These are phyloP conservation scores for Kluyveromyces wickerhamii DNA, from an alignment of 805 yeast species.

Conservation along the genomic window DNA sequence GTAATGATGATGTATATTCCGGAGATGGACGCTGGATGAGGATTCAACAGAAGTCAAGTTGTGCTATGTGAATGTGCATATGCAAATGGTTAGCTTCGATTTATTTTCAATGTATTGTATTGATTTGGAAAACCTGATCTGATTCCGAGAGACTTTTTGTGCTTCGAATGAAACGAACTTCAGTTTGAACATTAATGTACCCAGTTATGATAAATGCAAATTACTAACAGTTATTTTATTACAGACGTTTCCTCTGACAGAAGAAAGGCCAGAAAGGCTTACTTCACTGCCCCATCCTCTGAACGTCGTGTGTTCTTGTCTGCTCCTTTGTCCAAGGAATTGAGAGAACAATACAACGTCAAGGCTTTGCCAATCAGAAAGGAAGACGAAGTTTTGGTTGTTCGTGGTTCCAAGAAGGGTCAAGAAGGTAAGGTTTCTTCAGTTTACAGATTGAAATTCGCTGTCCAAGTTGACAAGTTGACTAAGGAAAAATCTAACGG, in stretches of 20 bases:
- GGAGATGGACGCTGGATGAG: too few relatives aligned
- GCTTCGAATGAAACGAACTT: too few relatives aligned
- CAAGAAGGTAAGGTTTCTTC: slow-evolving; percentile 97
- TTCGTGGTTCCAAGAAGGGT: slow-evolving; percentile 99
- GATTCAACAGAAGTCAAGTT: too few relatives aligned
- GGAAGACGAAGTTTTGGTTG: slow-evolving; percentile 91
- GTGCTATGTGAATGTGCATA: too few relatives aligned
- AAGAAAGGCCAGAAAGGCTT: slow-evolving; percentile 99
- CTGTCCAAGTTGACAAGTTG: slow-evolving; percentile 94
- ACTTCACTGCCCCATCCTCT: slow-evolving; percentile 96
- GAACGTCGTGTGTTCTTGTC: slow-evolving; percentile 91
- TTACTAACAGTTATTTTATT: too few relatives aligned
- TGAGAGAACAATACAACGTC: slow-evolving; percentile 94
- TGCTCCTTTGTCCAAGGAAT: slow-evolving; percentile 98
- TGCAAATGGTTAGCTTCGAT: too few relatives aligned
- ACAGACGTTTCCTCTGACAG: slow-evolving; percentile 98
- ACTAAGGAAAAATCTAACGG: slow-evolving; percentile 97
- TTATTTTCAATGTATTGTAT: too few relatives aligned
- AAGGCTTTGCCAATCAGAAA: slow-evolving; percentile 95
- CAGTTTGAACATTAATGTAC: too few relatives aligned
- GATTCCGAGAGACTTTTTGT: too few relatives aligned
- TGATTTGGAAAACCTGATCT: too few relatives aligned
- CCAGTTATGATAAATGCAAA: too few relatives aligned
- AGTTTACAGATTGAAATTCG: slow-evolving; percentile 97
- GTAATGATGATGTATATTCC: too few relatives aligned